These are phyloP conservation scores for Colletotrichum graminicola DNA, from an alignment of 2,329 filamentous ascomycete species.

Conservation along the genomic window DNA sequence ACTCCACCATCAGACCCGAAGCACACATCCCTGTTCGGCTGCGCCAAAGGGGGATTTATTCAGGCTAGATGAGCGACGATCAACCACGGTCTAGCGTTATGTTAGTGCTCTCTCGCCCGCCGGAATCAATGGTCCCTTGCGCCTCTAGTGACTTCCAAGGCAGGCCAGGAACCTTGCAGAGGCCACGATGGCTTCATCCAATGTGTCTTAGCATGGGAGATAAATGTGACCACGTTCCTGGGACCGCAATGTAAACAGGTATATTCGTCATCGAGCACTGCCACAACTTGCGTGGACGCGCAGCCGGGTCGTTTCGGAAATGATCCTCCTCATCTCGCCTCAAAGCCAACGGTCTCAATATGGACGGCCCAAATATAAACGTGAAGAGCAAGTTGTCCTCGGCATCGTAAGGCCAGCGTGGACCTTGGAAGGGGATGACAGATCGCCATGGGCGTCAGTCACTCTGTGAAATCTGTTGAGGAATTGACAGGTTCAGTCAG, in stretches of 20 bases:
- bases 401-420: background rate
- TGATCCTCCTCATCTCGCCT: conserved; percentile 32
- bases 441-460: conserved; percentile 2
- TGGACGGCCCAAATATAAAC: background rate
- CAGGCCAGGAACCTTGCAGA: conserved; percentile 2
- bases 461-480: conserved; percentile 17
- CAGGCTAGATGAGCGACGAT: background rate
- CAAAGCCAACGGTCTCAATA: conserved; percentile 19
- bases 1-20: background rate
- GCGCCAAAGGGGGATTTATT: background rate
- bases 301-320: conserved; percentile 15
- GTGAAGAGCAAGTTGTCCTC: conserved; percentile 12
- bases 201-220: background rate
- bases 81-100: background rate
- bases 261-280: conserved; percentile 31
- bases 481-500: background rate
- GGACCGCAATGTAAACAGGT: background rate
- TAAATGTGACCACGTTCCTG: conserved; percentile 24
- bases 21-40: conserved; percentile 14
- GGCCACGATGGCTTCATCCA: conserved; percentile 15
- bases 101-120: conserved; percentile 15
- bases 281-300: conserved; percentile 23
- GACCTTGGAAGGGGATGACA: conserved; percentile 24
- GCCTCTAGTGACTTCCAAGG: conserved; percentile 4
- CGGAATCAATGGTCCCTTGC: conserved; percentile 10